Base-by-base conservation (phyloP, 768 basidiomycete species). In the Heimioporus sp. region DNA sequence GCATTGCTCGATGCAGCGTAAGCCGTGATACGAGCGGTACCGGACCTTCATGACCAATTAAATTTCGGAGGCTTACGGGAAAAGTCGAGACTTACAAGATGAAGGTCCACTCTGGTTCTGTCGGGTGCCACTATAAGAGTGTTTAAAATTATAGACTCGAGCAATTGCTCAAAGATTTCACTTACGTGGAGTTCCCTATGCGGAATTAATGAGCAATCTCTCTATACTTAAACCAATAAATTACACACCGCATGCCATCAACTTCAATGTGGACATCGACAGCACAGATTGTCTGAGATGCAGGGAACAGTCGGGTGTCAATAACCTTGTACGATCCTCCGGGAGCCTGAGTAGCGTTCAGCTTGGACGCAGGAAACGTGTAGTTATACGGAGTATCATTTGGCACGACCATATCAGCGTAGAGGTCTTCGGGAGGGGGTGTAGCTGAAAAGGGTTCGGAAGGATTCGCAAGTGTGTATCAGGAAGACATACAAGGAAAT, bases 261-360 rank as follows among this genome's bases (percentile, higher is more conserved):
- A 75, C 77, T 49, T 84, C 76, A 28, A 86, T 75, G 3, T 69
- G 73, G 2, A 86, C 79, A 52, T 85, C 82, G 5, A 76, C 85
- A 4, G 75, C 78, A 16, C 79, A 76, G 35, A 85, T 76, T 1
- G 77, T 81, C 34, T 76, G 69, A 2, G 85, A 62, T 8, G 78
- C 77, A 17, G 69, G 68, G 68, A 87, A 87, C 3, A 76, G 74
- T 21, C 66, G 66, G 0, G 77, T 76, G 60, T 87, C 85, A 10
- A 82, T 75, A 15, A 85, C 73, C 64, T 85, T 86, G 55, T 81
- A 75, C 4, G 76, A 70, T 9, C 86, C 86, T 35, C 84, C 84
- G 13, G 72, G 71, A 41, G 76, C 72, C 40, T 69, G 67, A 0
- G 71, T 75, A 5, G 75, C 59, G 1, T 66, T 55, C 16, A 80